phyloP scores from a whole-genome alignment of 1,284 basidiomycete species.

The Microbotryum intermedium region DNA sequence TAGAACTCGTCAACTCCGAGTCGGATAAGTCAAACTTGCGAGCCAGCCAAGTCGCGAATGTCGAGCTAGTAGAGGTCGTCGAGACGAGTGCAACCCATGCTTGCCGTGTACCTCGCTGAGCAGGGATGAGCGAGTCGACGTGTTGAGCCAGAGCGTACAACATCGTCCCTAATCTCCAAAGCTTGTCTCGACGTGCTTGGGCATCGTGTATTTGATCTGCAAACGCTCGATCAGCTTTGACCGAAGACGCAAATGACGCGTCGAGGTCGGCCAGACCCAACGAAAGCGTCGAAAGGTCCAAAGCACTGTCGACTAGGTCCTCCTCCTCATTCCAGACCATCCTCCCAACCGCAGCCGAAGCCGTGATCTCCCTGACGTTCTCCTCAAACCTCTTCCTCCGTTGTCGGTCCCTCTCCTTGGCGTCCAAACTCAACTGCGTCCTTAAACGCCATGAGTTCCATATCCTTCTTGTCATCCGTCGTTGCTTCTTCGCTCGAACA shows the following conservation, averaged over 20 bases:
- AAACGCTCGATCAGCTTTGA: neutral
- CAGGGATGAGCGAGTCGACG: neutral
- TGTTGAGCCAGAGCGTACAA: conserved; percentile 5
- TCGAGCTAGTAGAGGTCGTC: neutral
- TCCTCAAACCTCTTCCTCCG: neutral
- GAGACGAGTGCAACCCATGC: conserved; percentile 6
- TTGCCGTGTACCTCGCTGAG: neutral
- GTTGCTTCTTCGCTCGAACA: neutral
- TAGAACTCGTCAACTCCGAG: neutral
- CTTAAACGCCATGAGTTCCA: neutral
- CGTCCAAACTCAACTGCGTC: neutral
- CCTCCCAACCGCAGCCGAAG: neutral
- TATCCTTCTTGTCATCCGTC: neutral
- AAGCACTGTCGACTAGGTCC: neutral
- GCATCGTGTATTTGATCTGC: neutral
- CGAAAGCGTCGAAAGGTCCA: neutral
- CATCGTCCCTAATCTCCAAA: conserved; percentile 19
- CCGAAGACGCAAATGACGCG: conserved; percentile 1
- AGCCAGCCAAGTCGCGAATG: conserved; percentile 17
- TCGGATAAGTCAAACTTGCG: conserved; percentile 23
- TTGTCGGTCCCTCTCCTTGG: neutral
- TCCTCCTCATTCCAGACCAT: neutral
- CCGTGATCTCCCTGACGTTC: conserved; percentile 3
- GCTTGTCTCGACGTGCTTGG: neutral
- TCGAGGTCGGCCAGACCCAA: conserved; percentile 3